Evolutionary conservation across 495 filamentous ascomycete genomes (phyloP).

Genomic region (Antarctomyces pellizariae): DNA sequence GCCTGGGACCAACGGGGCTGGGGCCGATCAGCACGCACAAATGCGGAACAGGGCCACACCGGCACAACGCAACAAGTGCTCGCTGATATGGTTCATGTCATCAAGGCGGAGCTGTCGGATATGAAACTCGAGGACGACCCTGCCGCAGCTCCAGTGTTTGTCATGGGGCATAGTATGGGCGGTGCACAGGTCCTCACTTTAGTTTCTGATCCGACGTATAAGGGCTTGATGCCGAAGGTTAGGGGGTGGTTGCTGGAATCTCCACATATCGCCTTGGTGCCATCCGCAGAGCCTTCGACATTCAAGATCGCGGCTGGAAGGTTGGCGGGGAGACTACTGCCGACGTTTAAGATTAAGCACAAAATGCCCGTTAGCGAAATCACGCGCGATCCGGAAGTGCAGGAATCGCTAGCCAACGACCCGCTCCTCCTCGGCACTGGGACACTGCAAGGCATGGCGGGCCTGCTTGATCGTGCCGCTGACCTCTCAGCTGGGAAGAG

Average conservation of each 20-base stretch:
- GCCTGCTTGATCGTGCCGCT: slow-evolving; percentile 46
- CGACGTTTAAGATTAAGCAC: slow-evolving; percentile 31
- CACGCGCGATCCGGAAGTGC: slow-evolving; percentile 36
- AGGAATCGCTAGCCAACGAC: slow-evolving; percentile 31
- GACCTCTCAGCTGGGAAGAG: slow-evolving; percentile 24
- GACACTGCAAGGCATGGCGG: slow-evolving; percentile 49
- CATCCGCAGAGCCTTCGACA: slow-evolving; percentile 29
- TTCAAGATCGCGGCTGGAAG: slow-evolving; percentile 34
- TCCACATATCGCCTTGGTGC: slow-evolving; percentile 47
- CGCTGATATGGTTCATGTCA: slow-evolving; percentile 51
- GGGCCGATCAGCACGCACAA: slow-evolving; percentile 25
- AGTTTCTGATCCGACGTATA: slow-evolving; percentile 17
- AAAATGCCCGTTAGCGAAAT: slow-evolving; percentile 32
- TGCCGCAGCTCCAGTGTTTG: slow-evolving; percentile 37
- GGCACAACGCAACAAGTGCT: slow-evolving; percentile 50
- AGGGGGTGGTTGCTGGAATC: slow-evolving; percentile 42
- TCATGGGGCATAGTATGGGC: slow-evolving; percentile 78
- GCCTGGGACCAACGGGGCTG: slow-evolving; percentile 62
- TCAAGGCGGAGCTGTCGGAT: slow-evolving; percentile 23
- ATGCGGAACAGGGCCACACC: slow-evolving; percentile 35
- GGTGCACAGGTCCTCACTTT: slow-evolving; percentile 42
- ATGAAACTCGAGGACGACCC: slow-evolving; percentile 10
- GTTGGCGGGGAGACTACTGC: slow-evolving; percentile 38
- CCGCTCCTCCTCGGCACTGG: slow-evolving; percentile 52
- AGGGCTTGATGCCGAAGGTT: slow-evolving; percentile 21